Evolutionary conservation across 2,329 filamentous ascomycete genomes (phyloP).

Genomic region (Botrytis deweyae): DNA sequence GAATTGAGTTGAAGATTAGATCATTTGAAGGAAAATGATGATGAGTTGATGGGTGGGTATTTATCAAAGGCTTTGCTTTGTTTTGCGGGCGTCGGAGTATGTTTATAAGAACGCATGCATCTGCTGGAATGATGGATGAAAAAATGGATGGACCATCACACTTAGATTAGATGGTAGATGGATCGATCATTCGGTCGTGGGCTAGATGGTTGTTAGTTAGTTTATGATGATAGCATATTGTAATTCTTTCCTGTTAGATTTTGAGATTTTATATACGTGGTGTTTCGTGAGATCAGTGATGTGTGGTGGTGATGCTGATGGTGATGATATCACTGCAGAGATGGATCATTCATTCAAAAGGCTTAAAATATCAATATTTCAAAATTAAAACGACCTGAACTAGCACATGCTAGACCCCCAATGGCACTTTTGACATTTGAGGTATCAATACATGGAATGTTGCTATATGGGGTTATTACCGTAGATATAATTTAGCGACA

Average conservation of each 20-base stretch:
- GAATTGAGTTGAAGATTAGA: neutral
- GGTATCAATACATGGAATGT: too few species aligned
- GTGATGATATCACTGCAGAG: neutral
- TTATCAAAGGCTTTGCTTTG: neutral
- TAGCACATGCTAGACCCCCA: too few species aligned
- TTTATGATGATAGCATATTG: slow-evolving; percentile 8
- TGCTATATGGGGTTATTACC: too few species aligned
- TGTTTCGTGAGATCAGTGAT: neutral
- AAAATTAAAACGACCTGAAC: too few species aligned
- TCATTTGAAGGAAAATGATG: neutral
- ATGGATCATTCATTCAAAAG: neutral
- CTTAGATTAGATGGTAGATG: slow-evolving; percentile 12
- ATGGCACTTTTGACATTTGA: too few species aligned
- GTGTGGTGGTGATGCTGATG: neutral
- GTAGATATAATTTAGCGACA: too few species aligned
- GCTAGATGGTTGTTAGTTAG: slow-evolving; percentile 2
- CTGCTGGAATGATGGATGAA: slow-evolving; percentile 12
- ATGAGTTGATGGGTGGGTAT: slow-evolving; percentile 5
- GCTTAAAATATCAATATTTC: too few species aligned
- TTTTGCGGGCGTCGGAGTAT: slow-evolving; percentile 12
- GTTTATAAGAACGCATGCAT: neutral
- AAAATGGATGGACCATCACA: neutral
- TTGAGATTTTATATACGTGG: neutral
- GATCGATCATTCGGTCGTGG: neutral
- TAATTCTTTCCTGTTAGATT: neutral